Conservation (phyloP, 805 yeast genomes). For the Suhomyces prunicola region DNA sequence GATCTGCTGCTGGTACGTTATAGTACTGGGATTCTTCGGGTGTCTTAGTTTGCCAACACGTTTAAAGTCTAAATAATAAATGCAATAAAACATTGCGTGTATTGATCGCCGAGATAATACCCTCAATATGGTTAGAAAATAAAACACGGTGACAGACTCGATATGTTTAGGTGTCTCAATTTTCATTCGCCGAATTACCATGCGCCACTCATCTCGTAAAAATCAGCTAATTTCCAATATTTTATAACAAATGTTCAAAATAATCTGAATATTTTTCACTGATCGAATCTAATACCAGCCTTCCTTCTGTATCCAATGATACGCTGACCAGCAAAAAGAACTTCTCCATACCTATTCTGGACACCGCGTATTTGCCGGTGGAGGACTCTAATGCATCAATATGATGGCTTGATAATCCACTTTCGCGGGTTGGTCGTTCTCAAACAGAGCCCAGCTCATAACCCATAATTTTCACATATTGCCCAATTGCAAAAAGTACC, state of each 20-base stretch:
- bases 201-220: neutral
- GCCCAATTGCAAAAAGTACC: too few species aligned
- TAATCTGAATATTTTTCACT: too few species aligned
- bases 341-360: neutral
- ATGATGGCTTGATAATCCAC: neutral
- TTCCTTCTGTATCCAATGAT: too few species aligned
- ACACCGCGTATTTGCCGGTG: too few species aligned
- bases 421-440: neutral
- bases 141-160: neutral
- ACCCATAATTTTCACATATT: neutral
- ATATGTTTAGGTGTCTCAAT: neutral
- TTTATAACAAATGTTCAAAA: neutral
- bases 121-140: neutral
- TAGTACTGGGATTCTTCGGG: neutral
- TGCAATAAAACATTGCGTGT: neutral
- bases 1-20: neutral
- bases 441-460: neutral
- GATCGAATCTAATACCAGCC: neutral
- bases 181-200: neutral
- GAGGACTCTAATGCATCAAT: too few species aligned
- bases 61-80: neutral
- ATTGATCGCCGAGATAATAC: neutral
- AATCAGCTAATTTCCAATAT: neutral
- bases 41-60: neutral
- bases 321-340: neutral